A percentile compares a stretch with the other conserved stretches of the same genome.
Evolutionary conservation across 2,329 filamentous ascomycete genomes (phyloP).

Genomic region (Fusarium staphyleae): DNA sequence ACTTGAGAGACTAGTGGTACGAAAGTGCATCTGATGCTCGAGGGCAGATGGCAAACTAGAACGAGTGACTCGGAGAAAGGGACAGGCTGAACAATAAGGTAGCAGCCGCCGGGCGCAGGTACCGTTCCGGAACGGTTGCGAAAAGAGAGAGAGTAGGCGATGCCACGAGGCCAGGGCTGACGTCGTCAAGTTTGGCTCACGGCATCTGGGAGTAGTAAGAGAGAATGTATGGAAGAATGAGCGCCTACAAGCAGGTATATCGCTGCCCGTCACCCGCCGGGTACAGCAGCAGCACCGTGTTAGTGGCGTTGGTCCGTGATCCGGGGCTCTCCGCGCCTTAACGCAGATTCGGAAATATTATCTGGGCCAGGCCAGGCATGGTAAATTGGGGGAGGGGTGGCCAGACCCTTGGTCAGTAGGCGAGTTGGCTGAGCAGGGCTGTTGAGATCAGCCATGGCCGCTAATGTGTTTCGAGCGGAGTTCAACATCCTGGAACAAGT

Average conservation of each 20-base stretch:
- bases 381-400: constrained; percentile 47
- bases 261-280: constrained; percentile 43
- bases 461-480: constrained; percentile 53
- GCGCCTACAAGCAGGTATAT: constrained; percentile 45
- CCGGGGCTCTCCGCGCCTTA: constrained; percentile 56
- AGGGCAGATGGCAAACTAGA: constrained; percentile 15
- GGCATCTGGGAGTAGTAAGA: constrained; percentile 36
- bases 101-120: not conserved
- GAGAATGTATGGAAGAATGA: constrained; percentile 38
- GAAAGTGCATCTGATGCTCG: constrained; percentile 9
- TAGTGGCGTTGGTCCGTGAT: constrained; percentile 48
- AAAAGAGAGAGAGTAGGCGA: constrained; percentile 36
- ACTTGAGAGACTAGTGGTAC: constrained; percentile 4
- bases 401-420: constrained; percentile 50
- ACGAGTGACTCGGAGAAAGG: constrained; percentile 26
- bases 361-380: constrained; percentile 53
- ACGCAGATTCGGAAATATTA: constrained; percentile 59
- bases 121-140: constrained; percentile 34
- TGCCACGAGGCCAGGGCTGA: constrained; percentile 41
- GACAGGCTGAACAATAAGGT: constrained; percentile 13
- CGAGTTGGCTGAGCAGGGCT: constrained; percentile 48
- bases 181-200: constrained; percentile 39
- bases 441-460: constrained; percentile 51
- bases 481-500: constrained; percentile 44
- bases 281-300: constrained; percentile 44